A percentile compares a stretch with the other conserved stretches of the same genome.
phyloP scores from a whole-genome alignment of 768 basidiomycete species.

The Leccinum variicolor region DNA sequence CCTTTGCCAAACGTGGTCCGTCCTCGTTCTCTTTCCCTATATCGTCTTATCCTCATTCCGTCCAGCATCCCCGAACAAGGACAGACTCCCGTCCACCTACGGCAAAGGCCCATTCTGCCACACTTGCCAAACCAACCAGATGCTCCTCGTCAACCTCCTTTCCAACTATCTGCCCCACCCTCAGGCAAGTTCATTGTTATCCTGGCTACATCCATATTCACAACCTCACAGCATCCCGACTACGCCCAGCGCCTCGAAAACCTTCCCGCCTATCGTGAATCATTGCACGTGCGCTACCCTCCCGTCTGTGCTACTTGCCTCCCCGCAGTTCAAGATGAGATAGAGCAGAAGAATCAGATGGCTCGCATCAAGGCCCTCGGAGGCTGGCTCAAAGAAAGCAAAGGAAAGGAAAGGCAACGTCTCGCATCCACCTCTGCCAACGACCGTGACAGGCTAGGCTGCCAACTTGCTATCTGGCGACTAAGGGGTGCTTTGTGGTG shows the following conservation, averaged over 20 bases:
- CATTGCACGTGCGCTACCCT: constrained; percentile 80
- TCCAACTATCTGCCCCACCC: constrained; percentile 84
- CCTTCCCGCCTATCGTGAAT: constrained; percentile 69
- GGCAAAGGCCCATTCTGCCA: constrained; percentile 71
- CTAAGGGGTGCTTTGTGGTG: constrained; percentile 68
- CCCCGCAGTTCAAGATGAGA: constrained; percentile 79
- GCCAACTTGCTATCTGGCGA: constrained; percentile 64
- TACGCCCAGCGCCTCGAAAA: constrained; percentile 60
- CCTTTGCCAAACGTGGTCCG: constrained; percentile 73
- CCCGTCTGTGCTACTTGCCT: constrained; percentile 77
- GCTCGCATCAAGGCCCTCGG: constrained; percentile 76
- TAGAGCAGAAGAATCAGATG: constrained; percentile 75
- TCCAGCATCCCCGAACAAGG: constrained; percentile 65
- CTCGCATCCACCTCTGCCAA: constrained; percentile 39
- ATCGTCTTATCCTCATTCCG: not conserved
- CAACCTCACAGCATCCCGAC: constrained; percentile 59
- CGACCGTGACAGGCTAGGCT: constrained; percentile 42
- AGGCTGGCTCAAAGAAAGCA: constrained; percentile 62
- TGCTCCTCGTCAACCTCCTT: constrained; percentile 78
- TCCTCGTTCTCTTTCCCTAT: not conserved
- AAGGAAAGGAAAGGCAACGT: constrained; percentile 58
- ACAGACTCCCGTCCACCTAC: constrained; percentile 63
- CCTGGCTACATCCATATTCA: not conserved
- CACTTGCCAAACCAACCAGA: constrained; percentile 90
- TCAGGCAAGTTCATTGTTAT: constrained; percentile 45